A percentile compares a stretch with the other conserved stretches of the same genome.
Conservation (phyloP, 2,329 filamentous ascomycete species). For the Daldinia eschscholtzii region DNA sequence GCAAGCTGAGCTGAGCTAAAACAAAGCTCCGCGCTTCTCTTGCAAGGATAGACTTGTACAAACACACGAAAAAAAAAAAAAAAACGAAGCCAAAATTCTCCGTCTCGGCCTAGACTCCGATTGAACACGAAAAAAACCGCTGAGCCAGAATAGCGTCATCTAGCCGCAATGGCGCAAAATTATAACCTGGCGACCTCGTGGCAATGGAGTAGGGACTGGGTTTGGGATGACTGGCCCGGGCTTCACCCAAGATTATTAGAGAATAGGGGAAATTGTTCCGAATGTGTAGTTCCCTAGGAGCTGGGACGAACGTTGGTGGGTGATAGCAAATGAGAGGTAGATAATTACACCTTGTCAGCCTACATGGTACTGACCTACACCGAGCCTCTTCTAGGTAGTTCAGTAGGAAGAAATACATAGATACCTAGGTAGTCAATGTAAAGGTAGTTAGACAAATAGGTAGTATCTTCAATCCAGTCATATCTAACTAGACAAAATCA, state of each 20-base stretch:
- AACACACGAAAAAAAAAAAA: constrained; percentile 6
- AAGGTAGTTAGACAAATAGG: too few species aligned
- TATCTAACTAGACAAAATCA: too few species aligned
- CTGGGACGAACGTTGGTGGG: background rate
- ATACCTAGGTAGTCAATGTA: too few species aligned
- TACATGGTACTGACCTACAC: background rate
- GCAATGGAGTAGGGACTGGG: constrained; percentile 30
- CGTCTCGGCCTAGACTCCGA: constrained; percentile 19
- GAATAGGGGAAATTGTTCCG: constrained; percentile 32
- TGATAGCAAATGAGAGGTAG: background rate
- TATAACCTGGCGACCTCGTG: constrained; percentile 41
- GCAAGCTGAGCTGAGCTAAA: constrained; percentile 10
- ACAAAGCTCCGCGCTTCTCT: background rate
- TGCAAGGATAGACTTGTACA: constrained; percentile 12
- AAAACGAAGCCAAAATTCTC: constrained; percentile 20
- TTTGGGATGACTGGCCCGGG: constrained; percentile 21
- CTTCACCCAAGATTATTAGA: constrained; percentile 24
- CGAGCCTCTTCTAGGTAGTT: background rate
- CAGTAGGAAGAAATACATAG: background rate
- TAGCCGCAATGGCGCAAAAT: constrained; percentile 39
- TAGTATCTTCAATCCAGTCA: too few species aligned
- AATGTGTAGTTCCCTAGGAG: constrained; percentile 3
- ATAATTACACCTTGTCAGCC: constrained; percentile 5
- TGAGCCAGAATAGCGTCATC: constrained; percentile 35
- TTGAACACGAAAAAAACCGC: constrained; percentile 23